Percentiles rank a stretch among this genome's conserved stretches.
phyloP scores from a whole-genome alignment of 345 rosid genomes.

The Noccaea bulbosa region DNA sequence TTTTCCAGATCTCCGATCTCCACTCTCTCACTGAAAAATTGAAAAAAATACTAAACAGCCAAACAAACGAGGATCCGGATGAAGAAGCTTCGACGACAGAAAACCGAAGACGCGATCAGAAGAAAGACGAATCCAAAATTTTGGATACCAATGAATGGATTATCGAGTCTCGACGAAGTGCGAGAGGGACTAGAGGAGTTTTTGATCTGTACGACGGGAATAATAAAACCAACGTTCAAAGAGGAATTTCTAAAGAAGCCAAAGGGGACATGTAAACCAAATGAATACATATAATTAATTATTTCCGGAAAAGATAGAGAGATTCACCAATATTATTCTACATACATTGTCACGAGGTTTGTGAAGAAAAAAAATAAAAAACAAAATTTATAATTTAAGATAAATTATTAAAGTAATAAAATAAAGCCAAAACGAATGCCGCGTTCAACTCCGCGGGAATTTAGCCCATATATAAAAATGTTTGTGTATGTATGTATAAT shows the following conservation, averaged over 20 bases:
- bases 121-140: background rate
- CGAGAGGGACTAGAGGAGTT: slow-evolving; percentile 1
- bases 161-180: background rate
- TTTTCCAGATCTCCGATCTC: slow-evolving; percentile 26
- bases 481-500: background rate
- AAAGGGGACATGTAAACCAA: slow-evolving; percentile 30
- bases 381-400: background rate
- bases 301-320: background rate
- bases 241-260: slow-evolving; percentile 39
- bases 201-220: slow-evolving; percentile 37
- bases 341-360: slow-evolving; percentile 36
- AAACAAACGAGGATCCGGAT: slow-evolving; percentile 17
- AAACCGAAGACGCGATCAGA: slow-evolving; percentile 11
- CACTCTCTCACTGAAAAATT: slow-evolving; percentile 6
- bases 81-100: slow-evolving; percentile 9
- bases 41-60: background rate
- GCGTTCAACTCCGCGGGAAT: slow-evolving; percentile 57
- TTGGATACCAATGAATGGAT: background rate
- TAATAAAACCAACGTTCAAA: slow-evolving; percentile 23
- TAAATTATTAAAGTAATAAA: background rate
- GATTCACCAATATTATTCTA: slow-evolving; percentile 19
- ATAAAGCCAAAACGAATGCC: slow-evolving; percentile 54
- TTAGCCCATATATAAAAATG: slow-evolving; percentile 20
- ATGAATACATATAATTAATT: slow-evolving; percentile 5
- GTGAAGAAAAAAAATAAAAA: background rate